These are phyloP conservation scores for Globisporangium parvum DNA, from an alignment of 352 stramenopile species.

Conservation along the genomic window DNA sequence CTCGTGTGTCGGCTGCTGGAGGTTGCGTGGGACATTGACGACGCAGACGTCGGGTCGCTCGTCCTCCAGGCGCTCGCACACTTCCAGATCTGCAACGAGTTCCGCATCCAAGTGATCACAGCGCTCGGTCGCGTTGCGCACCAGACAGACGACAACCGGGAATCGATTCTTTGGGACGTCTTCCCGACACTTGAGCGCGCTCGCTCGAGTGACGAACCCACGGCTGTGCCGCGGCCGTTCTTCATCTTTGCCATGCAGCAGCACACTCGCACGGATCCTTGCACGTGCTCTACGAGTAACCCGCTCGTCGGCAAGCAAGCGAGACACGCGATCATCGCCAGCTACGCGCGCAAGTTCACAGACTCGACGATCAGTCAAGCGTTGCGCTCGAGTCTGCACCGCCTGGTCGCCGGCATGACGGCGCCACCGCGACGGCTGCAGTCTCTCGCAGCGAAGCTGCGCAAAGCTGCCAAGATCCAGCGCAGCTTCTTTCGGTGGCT, in stretches of 20 bases:
- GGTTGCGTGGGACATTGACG: slow-evolving; percentile 3
- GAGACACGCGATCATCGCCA: not conserved
- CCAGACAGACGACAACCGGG: not conserved
- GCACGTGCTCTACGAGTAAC: not conserved
- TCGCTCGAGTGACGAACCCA: not conserved
- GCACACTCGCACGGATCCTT: not conserved
- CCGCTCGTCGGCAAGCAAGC: not conserved
- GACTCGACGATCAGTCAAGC: not conserved
- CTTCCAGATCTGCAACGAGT: slow-evolving; percentile 4
- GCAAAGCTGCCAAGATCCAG: slow-evolving; percentile 22
- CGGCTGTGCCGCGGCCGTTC: not conserved
- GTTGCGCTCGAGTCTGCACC: not conserved
- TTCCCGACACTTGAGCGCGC: not conserved
- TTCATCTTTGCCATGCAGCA: slow-evolving; percentile 3
- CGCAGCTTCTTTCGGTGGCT: slow-evolving; percentile 20
- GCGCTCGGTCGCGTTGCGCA: not conserved
- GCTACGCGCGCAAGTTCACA: slow-evolving; percentile 1
- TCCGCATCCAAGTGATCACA: not conserved
- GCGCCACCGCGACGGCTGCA: not conserved
- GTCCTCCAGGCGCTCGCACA: not conserved
- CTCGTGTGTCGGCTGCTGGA: slow-evolving; percentile 1
- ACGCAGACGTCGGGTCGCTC: not conserved
- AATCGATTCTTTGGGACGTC: slow-evolving; percentile 2
- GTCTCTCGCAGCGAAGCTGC: slow-evolving; percentile 8
- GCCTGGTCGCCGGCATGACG: not conserved